Conservation (phyloP, 257 asterid genomes). For the Salvia miltiorrhiza region DNA sequence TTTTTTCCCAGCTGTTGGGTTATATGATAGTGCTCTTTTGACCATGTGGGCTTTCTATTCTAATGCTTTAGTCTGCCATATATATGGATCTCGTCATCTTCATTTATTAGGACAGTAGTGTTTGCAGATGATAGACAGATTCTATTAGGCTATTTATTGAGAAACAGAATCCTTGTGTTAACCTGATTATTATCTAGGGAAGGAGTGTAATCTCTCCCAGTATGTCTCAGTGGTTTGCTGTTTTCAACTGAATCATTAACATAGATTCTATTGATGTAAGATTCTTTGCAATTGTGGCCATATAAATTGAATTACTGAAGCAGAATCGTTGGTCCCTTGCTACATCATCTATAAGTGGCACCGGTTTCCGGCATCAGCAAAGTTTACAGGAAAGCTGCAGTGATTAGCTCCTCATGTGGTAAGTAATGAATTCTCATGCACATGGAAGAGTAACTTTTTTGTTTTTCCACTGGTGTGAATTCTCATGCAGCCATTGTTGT, state of each 20-base stretch:
- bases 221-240: background rate
- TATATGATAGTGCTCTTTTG: background rate
- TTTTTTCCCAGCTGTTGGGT: no score
- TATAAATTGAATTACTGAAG: background rate
- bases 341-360: background rate
- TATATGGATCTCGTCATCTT: background rate
- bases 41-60: background rate
- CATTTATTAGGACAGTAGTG: background rate
- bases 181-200: background rate
- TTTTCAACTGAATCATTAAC: background rate
- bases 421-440: background rate
- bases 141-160: background rate
- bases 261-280: background rate
- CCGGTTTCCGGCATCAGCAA: background rate
- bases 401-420: background rate
- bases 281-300: background rate
- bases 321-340: background rate
- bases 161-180: background rate
- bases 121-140: background rate
- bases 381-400: no score
- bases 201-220: no score
- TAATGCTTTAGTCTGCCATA: background rate
- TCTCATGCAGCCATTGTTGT: no score
- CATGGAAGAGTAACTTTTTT: background rate
- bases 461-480: background rate